Evolutionary conservation across 495 filamentous ascomycete species (phyloP).

Genomic region (Letharia lupina): DNA sequence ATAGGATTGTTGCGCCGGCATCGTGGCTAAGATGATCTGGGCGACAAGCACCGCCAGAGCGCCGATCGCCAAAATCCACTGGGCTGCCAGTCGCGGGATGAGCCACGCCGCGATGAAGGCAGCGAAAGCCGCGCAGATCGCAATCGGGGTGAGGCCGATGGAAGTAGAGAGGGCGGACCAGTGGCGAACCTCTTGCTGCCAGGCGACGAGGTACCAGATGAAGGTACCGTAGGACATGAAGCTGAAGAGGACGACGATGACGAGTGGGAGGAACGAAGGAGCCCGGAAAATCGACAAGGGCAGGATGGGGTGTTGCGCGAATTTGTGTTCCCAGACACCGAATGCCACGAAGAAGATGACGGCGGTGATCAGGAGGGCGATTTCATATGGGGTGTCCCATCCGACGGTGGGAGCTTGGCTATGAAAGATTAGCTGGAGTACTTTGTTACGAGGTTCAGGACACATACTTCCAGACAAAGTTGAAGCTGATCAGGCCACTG

Average conservation of each 20-base stretch:
- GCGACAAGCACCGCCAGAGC: constrained; percentile 33
- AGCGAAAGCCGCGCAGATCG: constrained; percentile 33
- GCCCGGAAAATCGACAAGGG: constrained; percentile 44
- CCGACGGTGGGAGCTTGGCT: constrained; percentile 46
- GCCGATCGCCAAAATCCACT: constrained; percentile 45
- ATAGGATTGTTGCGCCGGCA: constrained; percentile 42
- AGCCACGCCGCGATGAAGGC: constrained; percentile 42
- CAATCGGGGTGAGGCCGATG: constrained; percentile 38
- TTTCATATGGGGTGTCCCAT: constrained; percentile 41
- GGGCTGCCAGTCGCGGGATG: constrained; percentile 40
- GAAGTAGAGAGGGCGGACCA: constrained; percentile 39
- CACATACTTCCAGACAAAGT: constrained; percentile 48
- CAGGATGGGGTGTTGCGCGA: constrained; percentile 39
- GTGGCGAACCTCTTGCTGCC: constrained; percentile 39
- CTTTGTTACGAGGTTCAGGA: neutral
- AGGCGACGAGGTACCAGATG: constrained; percentile 43
- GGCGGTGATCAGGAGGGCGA: constrained; percentile 37
- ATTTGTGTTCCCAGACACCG: constrained; percentile 39
- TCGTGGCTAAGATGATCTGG: constrained; percentile 38
- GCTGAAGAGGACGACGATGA: constrained; percentile 41
- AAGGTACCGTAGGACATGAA: constrained; percentile 45
- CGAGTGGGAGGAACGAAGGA: constrained; percentile 40
- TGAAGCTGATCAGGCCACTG: constrained; percentile 43
- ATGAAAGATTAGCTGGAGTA: constrained; percentile 2
- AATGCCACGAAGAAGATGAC: constrained; percentile 36